phyloP scores from a whole-genome alignment of 2,329 filamentous ascomycete species.

The Magnaporthales sp. region DNA sequence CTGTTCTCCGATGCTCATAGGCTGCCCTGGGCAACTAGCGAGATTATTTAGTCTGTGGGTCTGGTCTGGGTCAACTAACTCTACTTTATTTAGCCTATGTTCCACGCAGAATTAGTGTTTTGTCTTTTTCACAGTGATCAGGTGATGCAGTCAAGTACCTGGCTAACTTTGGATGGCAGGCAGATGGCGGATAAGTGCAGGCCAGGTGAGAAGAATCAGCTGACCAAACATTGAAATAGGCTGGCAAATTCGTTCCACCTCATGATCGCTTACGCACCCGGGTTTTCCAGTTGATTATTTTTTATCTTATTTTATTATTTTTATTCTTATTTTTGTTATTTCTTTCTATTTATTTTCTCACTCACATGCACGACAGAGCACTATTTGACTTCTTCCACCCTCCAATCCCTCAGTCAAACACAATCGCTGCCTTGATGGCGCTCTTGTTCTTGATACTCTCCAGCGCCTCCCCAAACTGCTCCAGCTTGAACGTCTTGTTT shows the following conservation, averaged over 20 bases:
- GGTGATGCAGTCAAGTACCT: not conserved
- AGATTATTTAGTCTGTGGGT: no score
- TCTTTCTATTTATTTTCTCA: not conserved
- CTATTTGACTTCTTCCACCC: not conserved
- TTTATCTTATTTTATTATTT: no score
- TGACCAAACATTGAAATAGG: not conserved
- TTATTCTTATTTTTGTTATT: not conserved
- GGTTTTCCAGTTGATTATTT: not conserved
- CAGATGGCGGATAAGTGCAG: not conserved
- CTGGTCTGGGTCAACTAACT: not conserved
- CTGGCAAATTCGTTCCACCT: not conserved
- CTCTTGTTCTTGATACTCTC: conserved; percentile 64
- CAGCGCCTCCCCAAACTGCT: conserved; percentile 62
- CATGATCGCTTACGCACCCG: not conserved
- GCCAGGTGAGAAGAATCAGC: not conserved
- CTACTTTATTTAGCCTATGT: not conserved
- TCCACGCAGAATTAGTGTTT: not conserved
- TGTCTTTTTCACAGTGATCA: not conserved
- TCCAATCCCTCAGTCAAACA: conserved; percentile 39
- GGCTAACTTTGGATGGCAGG: not conserved
- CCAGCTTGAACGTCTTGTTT: conserved; percentile 65
- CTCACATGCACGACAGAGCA: not conserved
- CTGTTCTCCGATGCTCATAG: no score
- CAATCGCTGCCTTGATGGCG: conserved; percentile 67
- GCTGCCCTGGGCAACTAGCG: no score